Base-by-base conservation (phyloP, 2,329 filamentous ascomycete genomes). In the Elsinoe arachidis region DNA sequence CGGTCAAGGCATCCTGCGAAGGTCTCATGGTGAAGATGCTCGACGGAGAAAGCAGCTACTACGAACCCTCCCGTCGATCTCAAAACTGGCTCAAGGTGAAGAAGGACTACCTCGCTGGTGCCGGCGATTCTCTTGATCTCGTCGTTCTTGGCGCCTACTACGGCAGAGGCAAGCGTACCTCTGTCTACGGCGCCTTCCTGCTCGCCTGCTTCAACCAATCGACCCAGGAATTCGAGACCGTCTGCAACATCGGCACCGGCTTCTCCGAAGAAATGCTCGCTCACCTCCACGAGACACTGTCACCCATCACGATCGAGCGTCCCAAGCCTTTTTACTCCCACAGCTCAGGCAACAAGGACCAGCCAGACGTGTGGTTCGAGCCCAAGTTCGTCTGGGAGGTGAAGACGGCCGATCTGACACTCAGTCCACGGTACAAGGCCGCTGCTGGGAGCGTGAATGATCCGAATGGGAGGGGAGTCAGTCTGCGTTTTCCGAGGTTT, bases 11-110 rank as follows among this genome's bases (percentile, higher is more conserved):
- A 1, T 95, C 90, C 0, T 99, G 93, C 68, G 93, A 99, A 76
- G 93, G 93, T 10, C 78, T 99, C 55, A 99, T 99, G 93, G 93
- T 99, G 12, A 99, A 99, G 77, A 99, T 99, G 93, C 75, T 99
- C 59, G 92, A 97, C 69, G 93, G 92, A 0, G 77, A 82, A 5
- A 92, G 96, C 72, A 95, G 89, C 64, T 89, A 88, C 65, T 99
- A 99, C 69, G 92, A 97, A 73, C 93, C 93, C 17, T 95, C 89
- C 67, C 96, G 95, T 70, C 86, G 93, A 62, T 95, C 89, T 73
- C 88, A 93, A 59, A 99, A 99, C 69, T 99, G 93, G 93, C 86
- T 99, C 63, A 99, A 99, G 79, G 74, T 97, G 73, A 99, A 99
- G 73, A 99, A 99, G 69, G 93, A 99, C 69, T 99, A 99, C 70